These are phyloP conservation scores for Colletotrichum lentis DNA, from an alignment of 2,329 filamentous ascomycete species.

Conservation along the genomic window DNA sequence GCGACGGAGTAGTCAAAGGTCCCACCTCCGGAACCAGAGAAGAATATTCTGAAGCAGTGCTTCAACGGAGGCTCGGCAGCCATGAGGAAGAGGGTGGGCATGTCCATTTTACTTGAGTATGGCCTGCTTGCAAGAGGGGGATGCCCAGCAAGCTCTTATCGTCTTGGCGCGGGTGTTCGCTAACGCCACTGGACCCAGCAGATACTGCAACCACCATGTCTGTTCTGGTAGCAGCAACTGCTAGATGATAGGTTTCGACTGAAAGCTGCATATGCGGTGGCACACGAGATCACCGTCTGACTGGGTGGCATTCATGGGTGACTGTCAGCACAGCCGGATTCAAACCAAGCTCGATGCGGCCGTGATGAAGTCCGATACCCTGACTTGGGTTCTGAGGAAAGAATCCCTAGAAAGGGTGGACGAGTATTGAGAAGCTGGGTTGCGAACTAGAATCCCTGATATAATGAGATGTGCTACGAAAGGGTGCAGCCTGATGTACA, in stretches of 20 bases:
- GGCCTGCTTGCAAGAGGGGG: not conserved
- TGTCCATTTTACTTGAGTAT: not conserved
- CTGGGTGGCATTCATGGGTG: not conserved
- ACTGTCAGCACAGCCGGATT: not conserved
- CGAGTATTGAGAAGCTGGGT: not conserved
- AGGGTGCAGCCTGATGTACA: not conserved
- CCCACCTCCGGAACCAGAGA: not conserved
- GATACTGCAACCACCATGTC: not conserved
- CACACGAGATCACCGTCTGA: not conserved
- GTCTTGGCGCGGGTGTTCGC: no score
- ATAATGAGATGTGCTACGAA: no score
- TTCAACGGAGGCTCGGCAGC: not conserved
- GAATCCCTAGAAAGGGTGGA: no score
- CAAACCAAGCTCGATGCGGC: not conserved
- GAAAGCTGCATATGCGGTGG: not conserved
- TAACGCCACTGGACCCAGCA: not conserved
- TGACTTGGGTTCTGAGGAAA: no score
- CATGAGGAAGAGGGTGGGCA: not conserved
- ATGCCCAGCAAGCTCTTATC: not conserved
- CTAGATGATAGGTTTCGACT: not conserved
- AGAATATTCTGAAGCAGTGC: not conserved
- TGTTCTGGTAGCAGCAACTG: no score
- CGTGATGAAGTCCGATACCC: not conserved
- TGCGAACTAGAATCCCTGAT: no score
- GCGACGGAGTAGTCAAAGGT: not conserved